Evolutionary conservation across 192 early-diverging fungal species (phyloP), one percentile per base, ranked within the genome.

Genomic region (Funneliformis geosporum): DNA sequence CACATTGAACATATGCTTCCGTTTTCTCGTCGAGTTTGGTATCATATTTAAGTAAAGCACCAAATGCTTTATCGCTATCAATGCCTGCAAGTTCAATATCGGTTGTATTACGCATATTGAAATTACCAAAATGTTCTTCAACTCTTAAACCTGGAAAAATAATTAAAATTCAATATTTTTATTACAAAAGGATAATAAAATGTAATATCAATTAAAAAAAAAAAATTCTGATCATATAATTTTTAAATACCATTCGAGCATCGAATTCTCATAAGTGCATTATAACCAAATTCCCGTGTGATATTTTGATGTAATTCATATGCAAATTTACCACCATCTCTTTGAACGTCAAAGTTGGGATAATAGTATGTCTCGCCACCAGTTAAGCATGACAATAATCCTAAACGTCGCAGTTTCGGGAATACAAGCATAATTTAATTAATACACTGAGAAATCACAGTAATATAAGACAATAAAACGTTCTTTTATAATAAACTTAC

Each of bases 81-180:
- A 98, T 87, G 7, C 97, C 96, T 4, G 93, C 96, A 39, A 98
- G 83, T 85, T 98, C 96, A 39, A 99, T 84, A 80, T 99, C 98
- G 5, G 95, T 97, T 7, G 88, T 87, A 83, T 96, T 98, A 74
- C 91, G 92, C 93, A 96, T 96, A 79, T 89, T 92, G 83, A 98
- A 93, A 88, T 98, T 98, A 66, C 98, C 98, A 78, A 94, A 93
- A 78, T 99, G 93, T 65, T 99, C 95, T 5, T 89, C 85, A 18
- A 96, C 87, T 25, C 91, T 91, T 67, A 98, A 85, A 8, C 93
- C 89, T 91, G 55, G 40, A 46, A 46, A 60, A 21, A 16, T 6
- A 76, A 42, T 33, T 47, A 62, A 66, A 60, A 72, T 5, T n/a
- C 10, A 8, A 55, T 61, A 65, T 67, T 40, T n/a, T 11, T 38